Evolutionary conservation across 2,329 filamentous ascomycete species (phyloP), one percentile per base, ranked within the genome.

Genomic region (Ploettnerulaceae sp.): DNA sequence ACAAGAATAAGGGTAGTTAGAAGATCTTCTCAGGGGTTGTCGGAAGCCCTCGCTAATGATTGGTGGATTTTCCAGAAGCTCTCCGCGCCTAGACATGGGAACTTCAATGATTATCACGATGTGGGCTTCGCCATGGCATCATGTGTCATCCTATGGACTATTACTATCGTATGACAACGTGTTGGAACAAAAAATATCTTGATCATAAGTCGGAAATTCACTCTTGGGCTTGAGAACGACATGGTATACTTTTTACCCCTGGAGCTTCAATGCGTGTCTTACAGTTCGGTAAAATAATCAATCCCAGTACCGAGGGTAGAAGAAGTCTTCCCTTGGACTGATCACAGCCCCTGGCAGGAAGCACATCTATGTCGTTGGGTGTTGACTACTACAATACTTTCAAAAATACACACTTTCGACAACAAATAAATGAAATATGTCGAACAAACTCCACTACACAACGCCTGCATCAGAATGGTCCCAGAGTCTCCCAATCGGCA

Each of bases 401-500:
- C 20, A 15, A 11, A n/a, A 12, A 5, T 29, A n/a, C n/a, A n/a
- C n/a, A n/a, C n/a, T n/a, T n/a, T n/a, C n/a, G n/a, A n/a, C n/a
- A n/a, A n/a, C n/a, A n/a, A n/a, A n/a, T n/a, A n/a, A n/a, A n/a
- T n/a, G n/a, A n/a, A n/a, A n/a, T 14, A 34, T 43, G 40, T 14
- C 40, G 21, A 32, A 32, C 26, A 41, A n/a, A 32, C 58, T 66
- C 15, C 52, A 60, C 47, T 66, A 66, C 52, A 50, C 22, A 11
- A 46, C 45, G 21, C 64, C 64, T 7, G 64, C 64, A 8, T 44
- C 53, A 25, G 53, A 57, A 51, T 67, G 65, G 64, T 41, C 58
- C 7, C 50, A 69, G 47, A 67, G 69, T 20, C 59, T 75, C 1
- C 72, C 72, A 2, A 62, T 76, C 38, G 72, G 73, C 7, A 75